These are phyloP conservation scores for Exidia glandulosa DNA, from an alignment of 768 basidiomycete species.

Conservation along the genomic window DNA sequence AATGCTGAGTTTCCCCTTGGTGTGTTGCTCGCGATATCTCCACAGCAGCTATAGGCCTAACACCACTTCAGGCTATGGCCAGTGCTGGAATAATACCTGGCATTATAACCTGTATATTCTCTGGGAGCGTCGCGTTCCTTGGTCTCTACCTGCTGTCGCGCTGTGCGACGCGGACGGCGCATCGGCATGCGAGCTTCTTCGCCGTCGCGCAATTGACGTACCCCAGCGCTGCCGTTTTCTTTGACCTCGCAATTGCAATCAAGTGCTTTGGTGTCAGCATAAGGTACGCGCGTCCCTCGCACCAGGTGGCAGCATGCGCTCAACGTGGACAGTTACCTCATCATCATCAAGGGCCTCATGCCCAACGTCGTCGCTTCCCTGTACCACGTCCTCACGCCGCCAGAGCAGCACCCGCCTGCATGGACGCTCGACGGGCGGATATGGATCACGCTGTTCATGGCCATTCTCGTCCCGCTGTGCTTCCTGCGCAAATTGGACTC, in stretches of 20 bases:
- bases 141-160: constrained; percentile 83
- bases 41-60: too few relatives aligned
- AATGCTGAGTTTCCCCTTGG: constrained; percentile 83
- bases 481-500: constrained; percentile 79
- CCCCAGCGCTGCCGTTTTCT: constrained; percentile 76
- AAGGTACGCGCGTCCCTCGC: constrained; percentile 38
- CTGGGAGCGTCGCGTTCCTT: constrained; percentile 64
- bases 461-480: constrained; percentile 64
- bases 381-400: constrained; percentile 65
- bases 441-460: constrained; percentile 76
- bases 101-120: constrained; percentile 75
- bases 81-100: constrained; percentile 86
- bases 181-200: constrained; percentile 74
- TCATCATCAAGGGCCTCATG: constrained; percentile 88
- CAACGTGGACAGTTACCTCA: constrained; percentile 51
- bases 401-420: constrained; percentile 50
- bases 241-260: constrained; percentile 88
- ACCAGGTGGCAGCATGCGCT: neutral
- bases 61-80: constrained; percentile 60
- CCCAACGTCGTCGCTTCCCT: constrained; percentile 80
- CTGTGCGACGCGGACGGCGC: constrained; percentile 66
- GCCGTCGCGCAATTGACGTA: constrained; percentile 78
- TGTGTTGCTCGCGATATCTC: constrained; percentile 26
- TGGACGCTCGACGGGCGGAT: constrained; percentile 69
- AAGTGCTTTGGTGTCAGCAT: constrained; percentile 97